Evolutionary conservation across 2,329 filamentous ascomycete genomes (phyloP).

Genomic region (Metarhizium robertsii): DNA sequence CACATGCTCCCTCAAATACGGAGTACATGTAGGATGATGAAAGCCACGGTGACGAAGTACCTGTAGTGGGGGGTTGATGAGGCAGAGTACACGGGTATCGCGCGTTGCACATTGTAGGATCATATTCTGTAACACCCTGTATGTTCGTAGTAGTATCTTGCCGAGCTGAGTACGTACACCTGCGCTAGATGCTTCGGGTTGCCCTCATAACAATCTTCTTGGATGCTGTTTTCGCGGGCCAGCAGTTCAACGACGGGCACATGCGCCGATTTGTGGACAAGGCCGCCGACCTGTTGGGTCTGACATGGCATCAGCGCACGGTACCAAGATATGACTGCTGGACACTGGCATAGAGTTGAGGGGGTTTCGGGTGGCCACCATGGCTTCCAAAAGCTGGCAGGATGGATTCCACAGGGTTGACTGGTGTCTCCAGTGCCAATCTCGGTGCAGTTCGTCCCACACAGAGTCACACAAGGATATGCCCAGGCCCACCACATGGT

Average conservation of each 20-base stretch:
- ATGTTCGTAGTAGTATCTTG: no score
- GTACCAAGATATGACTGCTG: no score
- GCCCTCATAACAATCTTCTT: not conserved
- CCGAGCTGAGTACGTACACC: no score
- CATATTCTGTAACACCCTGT: no score
- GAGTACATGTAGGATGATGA: not conserved
- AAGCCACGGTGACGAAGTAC: not conserved
- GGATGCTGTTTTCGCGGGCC: not conserved
- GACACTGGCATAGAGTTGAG: no score
- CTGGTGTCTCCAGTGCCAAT: slow-evolving; percentile 3
- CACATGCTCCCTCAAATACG: not conserved
- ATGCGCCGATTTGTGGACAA: not conserved
- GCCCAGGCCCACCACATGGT: slow-evolving; percentile 8
- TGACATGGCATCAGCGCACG: not conserved
- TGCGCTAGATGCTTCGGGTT: not conserved
- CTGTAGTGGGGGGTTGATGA: not conserved
- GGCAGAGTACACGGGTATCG: no score
- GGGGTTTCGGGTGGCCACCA: no score
- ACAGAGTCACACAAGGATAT: slow-evolving; percentile 7
- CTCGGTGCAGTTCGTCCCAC: slow-evolving; percentile 12
- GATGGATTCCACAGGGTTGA: not conserved
- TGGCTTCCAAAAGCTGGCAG: not conserved
- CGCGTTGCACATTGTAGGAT: no score
- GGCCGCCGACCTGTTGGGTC: not conserved
- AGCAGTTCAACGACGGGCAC: not conserved